phyloP scores from a whole-genome alignment of 192 early-diverging fungal genomes.

The Ramicandelaber brevisporus region DNA sequence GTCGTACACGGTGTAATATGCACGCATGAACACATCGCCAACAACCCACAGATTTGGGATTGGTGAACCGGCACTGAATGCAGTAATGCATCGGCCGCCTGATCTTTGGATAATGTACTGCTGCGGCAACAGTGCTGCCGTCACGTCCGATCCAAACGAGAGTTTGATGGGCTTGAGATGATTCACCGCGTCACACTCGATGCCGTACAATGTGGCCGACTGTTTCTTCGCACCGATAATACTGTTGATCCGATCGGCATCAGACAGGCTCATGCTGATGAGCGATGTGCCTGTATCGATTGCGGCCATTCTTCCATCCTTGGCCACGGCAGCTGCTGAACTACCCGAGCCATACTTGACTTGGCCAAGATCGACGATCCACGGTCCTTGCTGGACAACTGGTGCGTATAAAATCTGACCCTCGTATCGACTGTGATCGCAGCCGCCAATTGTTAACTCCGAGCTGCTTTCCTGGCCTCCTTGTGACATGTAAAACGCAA shows the following conservation, averaged over 20 bases:
- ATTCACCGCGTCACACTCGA: too few species aligned
- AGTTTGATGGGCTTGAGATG: too few species aligned
- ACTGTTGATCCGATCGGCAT: constrained; percentile 14
- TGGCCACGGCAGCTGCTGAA: constrained; percentile 17
- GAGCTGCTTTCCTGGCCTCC: constrained; percentile 13
- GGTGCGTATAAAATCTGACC: constrained; percentile 17
- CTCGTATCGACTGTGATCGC: constrained; percentile 9
- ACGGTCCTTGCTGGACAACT: constrained; percentile 23
- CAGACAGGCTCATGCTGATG: constrained; percentile 13
- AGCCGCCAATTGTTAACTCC: constrained; percentile 15
- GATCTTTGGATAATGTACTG: too few species aligned
- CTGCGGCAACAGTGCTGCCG: too few species aligned
- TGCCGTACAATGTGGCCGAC: too few species aligned
- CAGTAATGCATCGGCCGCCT: too few species aligned
- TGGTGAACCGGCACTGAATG: too few species aligned
- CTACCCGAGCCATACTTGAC: too few species aligned
- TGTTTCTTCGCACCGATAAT: constrained; percentile 14
- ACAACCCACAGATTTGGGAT: constrained; percentile 48
- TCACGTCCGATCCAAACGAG: too few species aligned
- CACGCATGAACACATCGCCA: constrained; percentile 38
- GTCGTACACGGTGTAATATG: constrained; percentile 22
- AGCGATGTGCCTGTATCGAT: constrained; percentile 32
- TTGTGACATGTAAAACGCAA: constrained; percentile 17
- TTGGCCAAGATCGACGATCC: constrained; percentile 21
- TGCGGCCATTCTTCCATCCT: too few species aligned